Percentiles rank a stretch among this genome's conserved stretches.
These are phyloP conservation scores for Ailanthus altissimus DNA, from an alignment of 345 rosid species.

Conservation along the genomic window DNA sequence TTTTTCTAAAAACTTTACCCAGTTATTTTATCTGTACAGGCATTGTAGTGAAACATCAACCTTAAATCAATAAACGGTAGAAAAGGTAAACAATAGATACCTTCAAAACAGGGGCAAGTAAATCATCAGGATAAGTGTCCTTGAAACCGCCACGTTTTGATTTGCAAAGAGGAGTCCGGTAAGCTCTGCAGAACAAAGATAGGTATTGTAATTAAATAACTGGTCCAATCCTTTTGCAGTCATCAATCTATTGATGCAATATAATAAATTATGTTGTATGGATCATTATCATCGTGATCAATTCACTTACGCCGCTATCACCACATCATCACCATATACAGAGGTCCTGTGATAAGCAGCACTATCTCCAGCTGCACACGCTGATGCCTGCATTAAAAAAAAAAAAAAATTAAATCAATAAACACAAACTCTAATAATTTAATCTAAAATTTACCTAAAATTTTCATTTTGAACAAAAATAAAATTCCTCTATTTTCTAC, in stretches of 20 bases:
- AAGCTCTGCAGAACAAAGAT: slow-evolving; percentile 48
- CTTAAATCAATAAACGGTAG: neutral
- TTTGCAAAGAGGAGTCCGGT: slow-evolving; percentile 82
- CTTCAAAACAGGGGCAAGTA: slow-evolving; percentile 82
- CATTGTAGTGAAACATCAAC: neutral
- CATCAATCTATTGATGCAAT: neutral
- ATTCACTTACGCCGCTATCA: slow-evolving; percentile 77
- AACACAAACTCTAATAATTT: too few relatives aligned
- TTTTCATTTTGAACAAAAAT: neutral
- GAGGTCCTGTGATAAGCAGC: slow-evolving; percentile 83
- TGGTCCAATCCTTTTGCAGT: neutral
- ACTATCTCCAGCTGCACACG: slow-evolving; percentile 89
- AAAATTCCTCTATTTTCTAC: too few relatives aligned
- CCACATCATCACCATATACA: slow-evolving; percentile 81
- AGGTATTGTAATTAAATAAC: neutral
- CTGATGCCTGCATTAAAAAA: slow-evolving; percentile 67
- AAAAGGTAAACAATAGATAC: slow-evolving; percentile 31
- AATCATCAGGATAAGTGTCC: slow-evolving; percentile 83
- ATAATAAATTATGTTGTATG: neutral
- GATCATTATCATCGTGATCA: neutral
- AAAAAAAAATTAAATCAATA: neutral
- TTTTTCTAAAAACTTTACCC: too few relatives aligned
- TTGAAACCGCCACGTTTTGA: slow-evolving; percentile 88
- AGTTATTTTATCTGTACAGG: neutral
- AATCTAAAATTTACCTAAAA: neutral